Evolutionary conservation across 306 rosid species (phyloP).

Genomic region (Astragalus membranaceus): DNA sequence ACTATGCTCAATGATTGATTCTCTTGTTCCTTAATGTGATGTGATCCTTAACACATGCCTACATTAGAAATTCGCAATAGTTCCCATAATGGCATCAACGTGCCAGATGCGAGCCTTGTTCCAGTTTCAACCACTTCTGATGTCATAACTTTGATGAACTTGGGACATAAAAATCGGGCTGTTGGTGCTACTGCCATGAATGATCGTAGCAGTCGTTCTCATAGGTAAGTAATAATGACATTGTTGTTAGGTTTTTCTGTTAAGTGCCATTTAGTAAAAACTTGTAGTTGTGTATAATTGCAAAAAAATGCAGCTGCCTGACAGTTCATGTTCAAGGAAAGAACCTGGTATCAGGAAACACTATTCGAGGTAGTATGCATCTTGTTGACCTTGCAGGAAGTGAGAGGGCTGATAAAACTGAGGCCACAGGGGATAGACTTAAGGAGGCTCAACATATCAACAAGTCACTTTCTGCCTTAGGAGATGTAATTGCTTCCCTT

Average conservation of each 20-base stretch:
- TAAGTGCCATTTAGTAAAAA: background rate
- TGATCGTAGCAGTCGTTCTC: slow-evolving; percentile 89
- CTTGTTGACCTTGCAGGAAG: slow-evolving; percentile 98
- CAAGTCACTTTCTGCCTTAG: slow-evolving; percentile 93
- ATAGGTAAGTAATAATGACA: slow-evolving; percentile 42
- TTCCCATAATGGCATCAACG: slow-evolving; percentile 67
- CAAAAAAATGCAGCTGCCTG: slow-evolving; percentile 51
- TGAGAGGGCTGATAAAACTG: slow-evolving; percentile 93
- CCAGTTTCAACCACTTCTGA: slow-evolving; percentile 72
- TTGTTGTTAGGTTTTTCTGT: background rate
- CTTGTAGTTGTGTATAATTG: slow-evolving; percentile 19
- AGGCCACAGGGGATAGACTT: slow-evolving; percentile 86
- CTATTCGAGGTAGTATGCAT: slow-evolving; percentile 84
- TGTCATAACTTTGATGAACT: slow-evolving; percentile 74
- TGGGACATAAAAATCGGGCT: slow-evolving; percentile 75
- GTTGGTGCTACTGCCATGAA: slow-evolving; percentile 90
- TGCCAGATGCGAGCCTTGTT: slow-evolving; percentile 77
- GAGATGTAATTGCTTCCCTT: slow-evolving; percentile 92
- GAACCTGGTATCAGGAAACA: slow-evolving; percentile 58
- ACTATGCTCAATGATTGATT: background rate
- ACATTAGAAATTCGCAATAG: slow-evolving; percentile 85
- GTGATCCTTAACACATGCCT: slow-evolving; percentile 38
- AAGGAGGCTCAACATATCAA: slow-evolving; percentile 98
- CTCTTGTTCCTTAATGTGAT: slow-evolving; percentile 13
- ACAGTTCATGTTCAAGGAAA: slow-evolving; percentile 95